These are phyloP conservation scores for Ophiocordyceps camponoti-leonardi DNA, from an alignment of 2,329 filamentous ascomycete genomes.

Conservation along the genomic window DNA sequence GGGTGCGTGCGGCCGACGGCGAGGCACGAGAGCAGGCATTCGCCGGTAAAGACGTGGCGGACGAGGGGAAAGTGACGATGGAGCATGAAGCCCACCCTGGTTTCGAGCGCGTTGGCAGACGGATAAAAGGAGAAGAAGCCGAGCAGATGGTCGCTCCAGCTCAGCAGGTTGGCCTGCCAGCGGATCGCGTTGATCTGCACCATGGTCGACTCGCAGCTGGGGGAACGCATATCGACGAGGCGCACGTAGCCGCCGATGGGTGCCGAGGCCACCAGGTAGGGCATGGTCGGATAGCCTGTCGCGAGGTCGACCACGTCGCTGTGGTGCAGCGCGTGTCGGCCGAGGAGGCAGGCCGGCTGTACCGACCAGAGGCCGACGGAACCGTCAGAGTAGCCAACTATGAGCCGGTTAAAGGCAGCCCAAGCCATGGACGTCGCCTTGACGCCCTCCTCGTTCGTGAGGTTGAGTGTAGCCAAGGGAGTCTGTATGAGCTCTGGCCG, in stretches of 20 bases:
- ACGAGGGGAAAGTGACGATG: slow-evolving; percentile 33
- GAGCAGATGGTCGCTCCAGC: slow-evolving; percentile 37
- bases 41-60: slow-evolving; percentile 31
- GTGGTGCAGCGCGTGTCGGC: slow-evolving; percentile 34
- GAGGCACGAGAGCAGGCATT: slow-evolving; percentile 32
- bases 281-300: slow-evolving; percentile 37
- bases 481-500: slow-evolving; percentile 24
- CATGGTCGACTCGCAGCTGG: slow-evolving; percentile 34
- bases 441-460: slow-evolving; percentile 28
- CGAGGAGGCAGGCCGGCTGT: slow-evolving; percentile 27
- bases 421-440: slow-evolving; percentile 36
- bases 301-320: slow-evolving; percentile 35
- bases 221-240: slow-evolving; percentile 33
- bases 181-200: slow-evolving; percentile 30
- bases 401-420: slow-evolving; percentile 36
- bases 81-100: slow-evolving; percentile 34
- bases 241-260: slow-evolving; percentile 36
- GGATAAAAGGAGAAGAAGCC: slow-evolving; percentile 36
- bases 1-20: slow-evolving; percentile 33
- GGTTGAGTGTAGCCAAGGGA: slow-evolving; percentile 25
- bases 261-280: slow-evolving; percentile 35
- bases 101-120: slow-evolving; percentile 33
- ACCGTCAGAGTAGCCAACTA: slow-evolving; percentile 37
- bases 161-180: slow-evolving; percentile 34
- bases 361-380: slow-evolving; percentile 40